Conservation (phyloP, 2,329 filamentous ascomycete genomes). For the Xenoacremonium recifei region DNA sequence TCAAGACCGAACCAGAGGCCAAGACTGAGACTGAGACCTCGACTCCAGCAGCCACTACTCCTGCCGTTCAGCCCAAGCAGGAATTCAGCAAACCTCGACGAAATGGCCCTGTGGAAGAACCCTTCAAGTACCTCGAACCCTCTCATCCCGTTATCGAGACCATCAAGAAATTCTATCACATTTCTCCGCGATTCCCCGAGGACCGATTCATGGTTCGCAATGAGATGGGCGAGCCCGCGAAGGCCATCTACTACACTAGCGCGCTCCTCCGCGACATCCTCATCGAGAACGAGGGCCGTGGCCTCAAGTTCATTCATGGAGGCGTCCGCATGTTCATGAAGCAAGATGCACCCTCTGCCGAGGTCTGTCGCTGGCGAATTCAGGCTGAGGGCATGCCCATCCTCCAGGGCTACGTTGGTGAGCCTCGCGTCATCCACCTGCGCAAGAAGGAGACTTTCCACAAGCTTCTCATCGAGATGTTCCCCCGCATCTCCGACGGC, state of each 20-base stretch:
- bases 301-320: constrained; percentile 93
- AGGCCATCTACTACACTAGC: constrained; percentile 96
- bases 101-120: constrained; percentile 72
- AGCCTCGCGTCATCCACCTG: constrained; percentile 71
- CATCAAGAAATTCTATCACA: constrained; percentile 81
- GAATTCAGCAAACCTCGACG: constrained; percentile 35
- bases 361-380: constrained; percentile 91
- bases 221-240: constrained; percentile 79
- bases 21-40: constrained; percentile 12
- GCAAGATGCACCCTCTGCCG: constrained; percentile 83
- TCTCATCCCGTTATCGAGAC: constrained; percentile 73
- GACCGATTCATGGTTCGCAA: constrained; percentile 97
- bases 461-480: constrained; percentile 90
- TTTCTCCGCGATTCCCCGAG: constrained; percentile 80
- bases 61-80: constrained; percentile 24
- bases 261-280: constrained; percentile 82
- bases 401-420: constrained; percentile 84
- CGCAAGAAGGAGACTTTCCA: constrained; percentile 76
- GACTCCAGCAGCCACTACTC: constrained; percentile 15
- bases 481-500: constrained; percentile 78
- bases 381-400: constrained; percentile 93
- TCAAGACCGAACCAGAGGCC: constrained; percentile 38
- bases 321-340: constrained; percentile 99
- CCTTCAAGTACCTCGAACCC: constrained; percentile 83
- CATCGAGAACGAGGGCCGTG: constrained; percentile 80